Percentiles rank a stretch among this genome's conserved stretches.
Conservation (phyloP, 805 yeast species). For the Candida gorgasii region DNA sequence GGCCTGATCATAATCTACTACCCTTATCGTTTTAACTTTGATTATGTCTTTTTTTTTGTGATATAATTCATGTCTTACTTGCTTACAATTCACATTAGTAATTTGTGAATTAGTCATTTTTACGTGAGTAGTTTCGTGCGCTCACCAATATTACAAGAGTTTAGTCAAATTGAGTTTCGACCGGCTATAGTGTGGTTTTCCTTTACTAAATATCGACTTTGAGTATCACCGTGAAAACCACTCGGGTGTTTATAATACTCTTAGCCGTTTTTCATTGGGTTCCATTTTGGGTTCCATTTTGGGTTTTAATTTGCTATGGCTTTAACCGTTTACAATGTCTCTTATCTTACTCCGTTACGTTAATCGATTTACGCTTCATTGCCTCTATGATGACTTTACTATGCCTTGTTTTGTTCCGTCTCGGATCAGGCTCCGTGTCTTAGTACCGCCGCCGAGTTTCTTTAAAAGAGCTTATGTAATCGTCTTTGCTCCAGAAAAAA, state of each 20-base stretch:
- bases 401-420: no score
- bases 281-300: not conserved
- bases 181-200: slow-evolving; percentile 2
- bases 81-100: slow-evolving; percentile 1
- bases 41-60: not conserved
- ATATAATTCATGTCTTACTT: not conserved
- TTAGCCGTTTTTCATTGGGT: not conserved
- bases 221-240: not conserved
- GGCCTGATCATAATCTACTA: no score
- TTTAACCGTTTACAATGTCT: not conserved
- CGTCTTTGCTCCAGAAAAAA: no score
- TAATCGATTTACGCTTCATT: no score
- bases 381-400: no score
- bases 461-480: no score
- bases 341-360: no score
- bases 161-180: not conserved
- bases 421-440: no score
- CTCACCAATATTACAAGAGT: not conserved
- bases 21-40: no score
- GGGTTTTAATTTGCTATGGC: no score
- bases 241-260: not conserved
- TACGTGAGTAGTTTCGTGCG: not conserved
- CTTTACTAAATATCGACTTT: not conserved
- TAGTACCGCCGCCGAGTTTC: no score
- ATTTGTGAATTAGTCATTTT: slow-evolving; percentile 1